A percentile compares a stretch with the other conserved stretches of the same genome.
phyloP scores from a whole-genome alignment of 768 basidiomycete species.

The Baorangia bicolor region DNA sequence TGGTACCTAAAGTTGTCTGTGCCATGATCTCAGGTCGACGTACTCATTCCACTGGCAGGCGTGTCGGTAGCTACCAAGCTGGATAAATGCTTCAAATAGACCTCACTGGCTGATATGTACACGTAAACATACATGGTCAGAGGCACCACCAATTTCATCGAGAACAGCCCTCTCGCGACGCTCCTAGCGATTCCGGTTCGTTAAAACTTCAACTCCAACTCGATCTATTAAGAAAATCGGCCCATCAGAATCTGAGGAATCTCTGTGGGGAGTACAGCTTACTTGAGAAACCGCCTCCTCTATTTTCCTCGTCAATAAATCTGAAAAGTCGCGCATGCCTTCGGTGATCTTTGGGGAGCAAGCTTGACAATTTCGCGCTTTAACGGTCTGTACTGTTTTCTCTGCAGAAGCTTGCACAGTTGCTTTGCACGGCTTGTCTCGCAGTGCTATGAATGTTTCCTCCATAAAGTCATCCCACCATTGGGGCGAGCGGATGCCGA shows the following conservation, averaged over 20 bases:
- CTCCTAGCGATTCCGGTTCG: background rate
- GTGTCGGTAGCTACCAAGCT: too few relatives aligned
- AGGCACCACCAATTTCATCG: background rate
- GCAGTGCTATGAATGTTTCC: slow-evolving; percentile 7
- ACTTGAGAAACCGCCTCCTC: slow-evolving; percentile 12
- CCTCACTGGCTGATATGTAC: background rate
- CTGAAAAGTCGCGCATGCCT: slow-evolving; percentile 16
- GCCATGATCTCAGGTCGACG: background rate
- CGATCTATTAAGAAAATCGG: slow-evolving; percentile 7
- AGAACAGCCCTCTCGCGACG: background rate
- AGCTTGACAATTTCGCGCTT: background rate
- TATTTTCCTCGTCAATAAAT: slow-evolving; percentile 10
- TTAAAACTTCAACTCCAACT: slow-evolving; percentile 5
- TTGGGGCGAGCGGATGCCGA: background rate
- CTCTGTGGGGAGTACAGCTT: background rate
- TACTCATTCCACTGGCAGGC: too few relatives aligned
- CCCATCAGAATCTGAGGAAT: background rate
- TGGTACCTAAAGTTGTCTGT: background rate
- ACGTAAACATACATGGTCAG: background rate
- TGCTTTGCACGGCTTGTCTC: slow-evolving; percentile 17
- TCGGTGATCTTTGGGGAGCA: slow-evolving; percentile 3
- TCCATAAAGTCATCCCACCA: slow-evolving; percentile 28
- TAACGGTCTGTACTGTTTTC: background rate
- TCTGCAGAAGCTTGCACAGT: slow-evolving; percentile 3
- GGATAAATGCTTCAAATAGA: background rate